Evolutionary conservation across 2,329 filamentous ascomycete species (phyloP), one percentile per base, ranked within the genome.

Genomic region (Helicocarpus griseus): DNA sequence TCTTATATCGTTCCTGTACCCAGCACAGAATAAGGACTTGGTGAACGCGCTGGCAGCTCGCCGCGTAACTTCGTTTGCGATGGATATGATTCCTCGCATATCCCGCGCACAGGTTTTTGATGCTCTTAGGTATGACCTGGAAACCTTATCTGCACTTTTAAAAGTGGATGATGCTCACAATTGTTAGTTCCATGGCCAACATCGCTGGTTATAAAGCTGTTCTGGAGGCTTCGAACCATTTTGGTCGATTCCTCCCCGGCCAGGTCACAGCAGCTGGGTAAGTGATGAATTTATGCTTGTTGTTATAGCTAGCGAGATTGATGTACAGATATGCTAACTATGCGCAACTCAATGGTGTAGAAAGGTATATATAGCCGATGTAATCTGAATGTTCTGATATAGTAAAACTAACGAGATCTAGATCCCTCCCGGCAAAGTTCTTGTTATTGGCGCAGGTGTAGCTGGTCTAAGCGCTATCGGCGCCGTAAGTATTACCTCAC

Each of bases 131-230:
- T 66, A 50, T 33, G 58, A 57, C 24, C 5, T n/a, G 22, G 38
- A 24, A 24, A 39, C 17, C 49, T 45, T 44, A 50, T 53, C 17
- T 21, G 33, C 38, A 19, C 8, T 26, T 21, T 17, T 29, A 44
- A 44, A 9, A 19, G 6, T 44, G n/a, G 14, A 48, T 35, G 21
- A 36, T 44, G 24, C 19, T 51, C 41, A 26, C 31, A 48, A 5
- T 45, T 17, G 35, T 40, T 48, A 89, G 87, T 66, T 93, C 87
- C 8, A 95, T 95, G 89, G 89, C 89, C 54, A 95, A 95, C 61
- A 95, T 95, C 70, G 87, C 89, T 21, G 89, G 89, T 0, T 95
- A 95, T 72, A 95, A 94, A 69, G 89, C 89, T 38, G 87, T 95
- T 1, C 73, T 95, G 40, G 89, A 95, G 67, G 89, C 89, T 1